Percentiles rank a stretch among this genome's conserved stretches.
Conservation (phyloP, 306 rosid genomes). For the Gastrolobium villosum region DNA sequence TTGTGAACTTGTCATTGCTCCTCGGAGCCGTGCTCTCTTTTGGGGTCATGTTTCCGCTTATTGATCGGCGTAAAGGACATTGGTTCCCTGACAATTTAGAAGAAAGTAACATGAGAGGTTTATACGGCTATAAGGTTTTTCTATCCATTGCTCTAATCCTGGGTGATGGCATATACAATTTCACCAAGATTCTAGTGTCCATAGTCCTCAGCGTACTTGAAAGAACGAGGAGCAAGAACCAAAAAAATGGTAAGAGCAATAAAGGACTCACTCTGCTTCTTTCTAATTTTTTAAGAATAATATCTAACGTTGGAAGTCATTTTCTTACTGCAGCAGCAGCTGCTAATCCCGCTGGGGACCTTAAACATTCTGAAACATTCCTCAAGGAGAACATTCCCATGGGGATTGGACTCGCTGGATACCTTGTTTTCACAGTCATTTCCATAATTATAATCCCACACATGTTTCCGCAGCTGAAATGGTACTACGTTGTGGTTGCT, state of each 20-base stretch:
- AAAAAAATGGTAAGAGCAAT: slow-evolving; percentile 43
- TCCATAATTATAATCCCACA: slow-evolving; percentile 69
- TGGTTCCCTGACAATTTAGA: slow-evolving; percentile 80
- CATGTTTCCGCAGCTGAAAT: slow-evolving; percentile 51
- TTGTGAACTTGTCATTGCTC: slow-evolving; percentile 86
- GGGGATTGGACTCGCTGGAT: slow-evolving; percentile 59
- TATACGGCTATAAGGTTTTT: slow-evolving; percentile 95
- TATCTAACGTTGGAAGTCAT: slow-evolving; percentile 39
- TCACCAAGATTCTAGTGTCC: slow-evolving; percentile 68
- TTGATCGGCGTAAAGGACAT: slow-evolving; percentile 66
- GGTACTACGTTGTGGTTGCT: slow-evolving; percentile 56
- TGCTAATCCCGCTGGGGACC: slow-evolving; percentile 45
- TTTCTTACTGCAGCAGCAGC: slow-evolving; percentile 46
- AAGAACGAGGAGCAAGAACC: slow-evolving; percentile 54
- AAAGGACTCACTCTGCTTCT: not conserved
- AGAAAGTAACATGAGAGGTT: slow-evolving; percentile 88
- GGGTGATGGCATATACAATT: slow-evolving; percentile 88
- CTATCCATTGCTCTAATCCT: slow-evolving; percentile 80
- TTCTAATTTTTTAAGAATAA: slow-evolving; percentile 2
- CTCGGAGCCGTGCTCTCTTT: slow-evolving; percentile 86
- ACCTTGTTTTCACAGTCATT: slow-evolving; percentile 37
- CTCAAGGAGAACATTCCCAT: slow-evolving; percentile 73
- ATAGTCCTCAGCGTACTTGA: slow-evolving; percentile 56
- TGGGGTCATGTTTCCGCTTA: slow-evolving; percentile 91
- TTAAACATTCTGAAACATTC: slow-evolving; percentile 60